Percentiles rank a stretch among this genome's conserved stretches.
These are phyloP conservation scores for Aquilaria agallochum DNA, from an alignment of 441 rosid species.

Conservation along the genomic window DNA sequence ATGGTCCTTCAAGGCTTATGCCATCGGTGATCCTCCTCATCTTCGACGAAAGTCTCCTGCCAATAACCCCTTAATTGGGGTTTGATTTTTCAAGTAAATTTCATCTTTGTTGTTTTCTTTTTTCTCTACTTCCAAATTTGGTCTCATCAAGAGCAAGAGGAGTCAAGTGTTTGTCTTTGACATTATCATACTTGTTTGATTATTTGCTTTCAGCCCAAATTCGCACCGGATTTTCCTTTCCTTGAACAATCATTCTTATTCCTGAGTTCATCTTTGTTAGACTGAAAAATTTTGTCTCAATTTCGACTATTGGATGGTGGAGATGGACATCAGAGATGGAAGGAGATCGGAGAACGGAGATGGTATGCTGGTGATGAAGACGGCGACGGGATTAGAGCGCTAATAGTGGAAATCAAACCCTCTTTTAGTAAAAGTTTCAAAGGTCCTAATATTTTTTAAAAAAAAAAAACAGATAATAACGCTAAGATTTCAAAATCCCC, in stretches of 20 bases:
- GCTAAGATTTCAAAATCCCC: too few relatives aligned
- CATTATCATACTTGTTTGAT: not conserved
- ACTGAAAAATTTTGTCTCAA: not conserved
- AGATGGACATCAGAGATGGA: too few relatives aligned
- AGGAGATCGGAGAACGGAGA: too few relatives aligned
- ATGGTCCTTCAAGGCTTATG: not conserved
- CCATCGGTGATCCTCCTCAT: slow-evolving; percentile 6
- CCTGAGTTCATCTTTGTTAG: not conserved
- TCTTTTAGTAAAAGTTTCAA: too few relatives aligned
- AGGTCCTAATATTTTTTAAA: too few relatives aligned
- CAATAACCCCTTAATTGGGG: not conserved
- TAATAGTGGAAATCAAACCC: too few relatives aligned
- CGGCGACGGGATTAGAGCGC: too few relatives aligned
- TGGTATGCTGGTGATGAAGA: too few relatives aligned
- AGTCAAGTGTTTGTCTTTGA: not conserved
- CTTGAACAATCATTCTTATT: not conserved
- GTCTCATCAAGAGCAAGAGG: not conserved
- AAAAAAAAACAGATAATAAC: too few relatives aligned
- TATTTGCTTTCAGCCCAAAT: not conserved
- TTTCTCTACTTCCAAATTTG: not conserved
- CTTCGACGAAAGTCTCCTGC: slow-evolving; percentile 3
- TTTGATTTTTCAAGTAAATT: not conserved
- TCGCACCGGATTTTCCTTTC: not conserved
- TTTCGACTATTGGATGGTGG: not conserved
- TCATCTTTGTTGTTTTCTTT: not conserved